Evolutionary conservation across 2,329 filamentous ascomycete species (phyloP).

Genomic region (Dactylellina parvicollis): DNA sequence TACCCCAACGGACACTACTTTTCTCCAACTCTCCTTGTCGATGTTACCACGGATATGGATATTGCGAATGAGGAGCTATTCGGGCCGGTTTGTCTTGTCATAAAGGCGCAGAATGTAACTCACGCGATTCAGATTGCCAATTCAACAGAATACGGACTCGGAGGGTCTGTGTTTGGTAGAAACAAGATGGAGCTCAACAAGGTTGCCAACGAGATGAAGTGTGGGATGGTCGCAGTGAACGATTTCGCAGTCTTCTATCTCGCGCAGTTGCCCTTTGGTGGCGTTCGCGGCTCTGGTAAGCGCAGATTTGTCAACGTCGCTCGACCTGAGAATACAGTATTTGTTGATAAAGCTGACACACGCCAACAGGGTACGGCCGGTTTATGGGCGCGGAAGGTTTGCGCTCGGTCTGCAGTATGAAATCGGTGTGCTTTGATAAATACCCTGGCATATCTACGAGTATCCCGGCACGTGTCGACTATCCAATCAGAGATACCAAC

Average conservation of each 20-base stretch:
- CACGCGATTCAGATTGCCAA: conserved; percentile 83
- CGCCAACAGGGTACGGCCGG: conserved; percentile 72
- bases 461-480: conserved; percentile 82
- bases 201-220: conserved; percentile 75
- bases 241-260: conserved; percentile 95
- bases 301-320: not conserved
- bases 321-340: not conserved
- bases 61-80: conserved; percentile 94
- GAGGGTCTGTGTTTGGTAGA: conserved; percentile 84
- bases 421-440: conserved; percentile 83
- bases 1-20: conserved; percentile 90
- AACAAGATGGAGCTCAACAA: conserved; percentile 70
- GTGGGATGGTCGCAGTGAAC: conserved; percentile 93
- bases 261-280: conserved; percentile 93
- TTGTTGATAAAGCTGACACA: not conserved
- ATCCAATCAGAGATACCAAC: conserved; percentile 76
- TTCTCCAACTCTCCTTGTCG: conserved; percentile 85
- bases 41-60: conserved; percentile 84
- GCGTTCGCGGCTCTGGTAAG: conserved; percentile 77
- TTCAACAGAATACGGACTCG: conserved; percentile 83
- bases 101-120: conserved; percentile 74
- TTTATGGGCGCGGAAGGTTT: conserved; percentile 93
- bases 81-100: conserved; percentile 85
- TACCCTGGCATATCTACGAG: conserved; percentile 72
- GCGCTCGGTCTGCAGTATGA: conserved; percentile 83